Conservation (phyloP, 306 rosid genomes). For the Cercis canadensis region DNA sequence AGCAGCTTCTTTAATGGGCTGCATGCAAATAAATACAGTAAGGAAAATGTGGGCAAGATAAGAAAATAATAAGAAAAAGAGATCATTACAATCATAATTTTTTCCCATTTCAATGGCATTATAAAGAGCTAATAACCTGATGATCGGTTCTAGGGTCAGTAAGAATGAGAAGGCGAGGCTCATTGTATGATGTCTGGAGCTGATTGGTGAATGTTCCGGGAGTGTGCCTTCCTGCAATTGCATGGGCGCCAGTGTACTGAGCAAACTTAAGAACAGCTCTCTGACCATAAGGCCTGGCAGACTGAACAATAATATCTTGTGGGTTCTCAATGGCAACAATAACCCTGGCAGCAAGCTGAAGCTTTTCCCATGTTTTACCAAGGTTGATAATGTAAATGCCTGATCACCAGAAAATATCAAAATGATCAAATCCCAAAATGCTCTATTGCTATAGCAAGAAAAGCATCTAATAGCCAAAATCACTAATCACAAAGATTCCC, state of each 20-base stretch:
- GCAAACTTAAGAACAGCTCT: conserved; percentile 69
- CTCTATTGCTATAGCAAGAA: not conserved
- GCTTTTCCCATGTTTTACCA: conserved; percentile 66
- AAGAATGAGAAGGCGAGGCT: conserved; percentile 68
- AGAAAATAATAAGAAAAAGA: conserved; percentile 8
- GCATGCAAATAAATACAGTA: conserved; percentile 28
- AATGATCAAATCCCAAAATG: not conserved
- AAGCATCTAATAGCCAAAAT: not conserved
- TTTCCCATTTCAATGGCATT: not conserved
- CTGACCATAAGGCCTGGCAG: conserved; percentile 64
- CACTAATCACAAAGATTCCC: no score
- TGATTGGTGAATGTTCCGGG: conserved; percentile 71
- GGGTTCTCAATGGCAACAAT: conserved; percentile 67
- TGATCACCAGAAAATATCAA: not conserved
- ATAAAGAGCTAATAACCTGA: conserved; percentile 45
- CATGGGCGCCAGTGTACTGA: conserved; percentile 63
- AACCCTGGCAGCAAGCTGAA: conserved; percentile 73
- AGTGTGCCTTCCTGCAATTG: conserved; percentile 69
- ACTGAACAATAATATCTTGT: conserved; percentile 59
- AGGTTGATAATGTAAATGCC: conserved; percentile 66
- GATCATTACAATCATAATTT: no score
- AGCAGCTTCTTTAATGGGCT: conserved; percentile 77
- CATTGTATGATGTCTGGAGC: conserved; percentile 64
- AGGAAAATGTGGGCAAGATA: no score
- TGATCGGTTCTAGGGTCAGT: conserved; percentile 75